Evolutionary conservation across 1,284 basidiomycete species (phyloP).

Genomic region (Phellinidium pouzarii): DNA sequence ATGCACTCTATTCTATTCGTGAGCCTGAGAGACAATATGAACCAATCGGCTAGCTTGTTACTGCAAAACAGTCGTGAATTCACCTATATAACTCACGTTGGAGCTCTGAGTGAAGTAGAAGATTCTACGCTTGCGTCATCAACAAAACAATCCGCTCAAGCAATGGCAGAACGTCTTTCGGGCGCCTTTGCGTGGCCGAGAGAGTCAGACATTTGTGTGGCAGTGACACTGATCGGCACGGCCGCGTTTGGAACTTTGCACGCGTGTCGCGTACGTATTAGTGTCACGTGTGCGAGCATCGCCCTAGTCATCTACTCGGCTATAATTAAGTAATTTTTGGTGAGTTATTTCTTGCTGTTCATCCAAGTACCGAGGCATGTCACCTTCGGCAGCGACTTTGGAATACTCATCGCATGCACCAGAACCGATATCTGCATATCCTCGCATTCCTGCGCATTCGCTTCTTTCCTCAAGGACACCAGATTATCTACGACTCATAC

Average conservation of each 20-base stretch:
- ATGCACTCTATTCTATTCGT: too few species aligned
- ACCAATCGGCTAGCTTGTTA: too few species aligned
- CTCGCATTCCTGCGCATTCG: constrained; percentile 60
- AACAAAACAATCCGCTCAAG: constrained; percentile 72
- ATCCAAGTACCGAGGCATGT: constrained; percentile 1
- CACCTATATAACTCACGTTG: constrained; percentile 66
- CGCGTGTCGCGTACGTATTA: too few species aligned
- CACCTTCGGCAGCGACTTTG: constrained; percentile 32
- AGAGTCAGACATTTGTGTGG: too few species aligned
- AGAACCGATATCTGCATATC: constrained; percentile 55
- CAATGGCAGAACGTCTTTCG: constrained; percentile 54
- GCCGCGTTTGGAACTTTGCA: too few species aligned
- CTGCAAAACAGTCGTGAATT: too few species aligned
- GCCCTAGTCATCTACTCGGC: too few species aligned
- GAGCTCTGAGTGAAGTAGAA: constrained; percentile 83
- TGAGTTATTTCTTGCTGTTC: background rate
- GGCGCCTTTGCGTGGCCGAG: constrained; percentile 49
- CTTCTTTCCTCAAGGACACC: constrained; percentile 69
- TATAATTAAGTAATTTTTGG: background rate
- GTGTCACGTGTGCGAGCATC: too few species aligned
- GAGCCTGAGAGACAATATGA: too few species aligned
- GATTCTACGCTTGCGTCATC: constrained; percentile 70
- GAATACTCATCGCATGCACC: constrained; percentile 66
- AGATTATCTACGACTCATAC: constrained; percentile 91
- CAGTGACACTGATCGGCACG: too few species aligned